Percentiles rank a stretch among this genome's conserved stretches.
Evolutionary conservation across 2,329 filamentous ascomycete species (phyloP).

Genomic region (Coleophoma crateriformis): DNA sequence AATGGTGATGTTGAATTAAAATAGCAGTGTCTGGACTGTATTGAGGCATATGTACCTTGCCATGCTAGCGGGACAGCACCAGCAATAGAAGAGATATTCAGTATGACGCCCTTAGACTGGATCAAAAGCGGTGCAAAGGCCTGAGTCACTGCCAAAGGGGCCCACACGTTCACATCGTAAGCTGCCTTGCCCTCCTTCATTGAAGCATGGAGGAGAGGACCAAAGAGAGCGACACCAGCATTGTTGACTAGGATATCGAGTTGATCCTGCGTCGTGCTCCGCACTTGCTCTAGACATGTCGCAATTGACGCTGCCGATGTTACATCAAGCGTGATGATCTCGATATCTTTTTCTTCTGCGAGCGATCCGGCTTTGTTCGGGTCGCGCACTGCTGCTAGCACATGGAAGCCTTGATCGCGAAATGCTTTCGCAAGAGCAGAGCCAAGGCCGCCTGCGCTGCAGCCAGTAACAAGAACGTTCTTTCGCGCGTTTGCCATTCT

Average conservation of each 20-base stretch:
- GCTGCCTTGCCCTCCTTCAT: conserved; percentile 22
- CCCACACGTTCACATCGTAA: conserved; percentile 28
- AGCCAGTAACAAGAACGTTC: conserved; percentile 32
- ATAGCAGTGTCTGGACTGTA: no score
- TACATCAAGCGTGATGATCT: conserved; percentile 34
- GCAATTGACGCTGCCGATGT: conserved; percentile 28
- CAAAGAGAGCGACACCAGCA: conserved; percentile 27
- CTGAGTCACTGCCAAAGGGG: conserved; percentile 20
- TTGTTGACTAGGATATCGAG: conserved; percentile 41
- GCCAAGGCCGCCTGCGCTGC: conserved; percentile 32
- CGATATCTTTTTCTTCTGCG: conserved; percentile 15
- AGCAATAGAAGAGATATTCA: conserved; percentile 17
- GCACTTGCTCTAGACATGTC: conserved; percentile 23
- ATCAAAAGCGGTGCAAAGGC: conserved; percentile 27
- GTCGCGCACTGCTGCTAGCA: conserved; percentile 32
- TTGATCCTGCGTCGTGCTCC: conserved; percentile 25
- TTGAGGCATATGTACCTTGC: conserved; percentile 1
- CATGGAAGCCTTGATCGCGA: conserved; percentile 27
- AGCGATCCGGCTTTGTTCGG: conserved; percentile 21
- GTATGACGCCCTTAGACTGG: conserved; percentile 20
- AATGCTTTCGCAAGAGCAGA: conserved; percentile 31
- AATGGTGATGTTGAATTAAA: no score
- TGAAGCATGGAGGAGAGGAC: conserved; percentile 27
- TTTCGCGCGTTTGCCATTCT: conserved; percentile 1
- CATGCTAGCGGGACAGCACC: conserved; percentile 3